Evolutionary conservation across 148 eudicot genomes (phyloP).

Genomic region (Silene uniflora): DNA sequence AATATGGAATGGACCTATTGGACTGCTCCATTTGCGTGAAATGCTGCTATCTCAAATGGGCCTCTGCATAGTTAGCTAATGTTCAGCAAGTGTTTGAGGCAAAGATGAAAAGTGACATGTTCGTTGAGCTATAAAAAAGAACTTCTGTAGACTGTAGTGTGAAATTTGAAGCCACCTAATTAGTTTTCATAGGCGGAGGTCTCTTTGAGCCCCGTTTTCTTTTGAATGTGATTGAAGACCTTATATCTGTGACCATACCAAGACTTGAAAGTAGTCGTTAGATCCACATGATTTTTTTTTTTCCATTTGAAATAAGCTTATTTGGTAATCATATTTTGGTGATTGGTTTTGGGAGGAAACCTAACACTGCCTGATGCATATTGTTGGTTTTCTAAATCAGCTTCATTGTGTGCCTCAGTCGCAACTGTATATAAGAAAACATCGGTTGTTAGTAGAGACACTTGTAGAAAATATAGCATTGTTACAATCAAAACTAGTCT

Average conservation of each 20-base stretch:
- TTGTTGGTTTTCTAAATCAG: too few relatives aligned
- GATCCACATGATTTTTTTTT: too few relatives aligned
- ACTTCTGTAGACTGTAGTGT: too few relatives aligned
- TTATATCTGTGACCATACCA: neutral
- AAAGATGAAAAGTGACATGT: neutral
- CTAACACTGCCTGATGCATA: too few relatives aligned
- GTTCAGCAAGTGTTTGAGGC: neutral
- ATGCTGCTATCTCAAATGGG: conserved; percentile 4
- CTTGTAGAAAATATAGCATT: neutral
- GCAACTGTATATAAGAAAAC: neutral
- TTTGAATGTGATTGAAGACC: neutral
- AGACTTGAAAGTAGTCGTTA: too few relatives aligned
- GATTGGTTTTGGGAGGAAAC: too few relatives aligned
- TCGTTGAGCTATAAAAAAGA: neutral
- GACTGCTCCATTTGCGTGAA: neutral
- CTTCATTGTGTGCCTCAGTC: too few relatives aligned
- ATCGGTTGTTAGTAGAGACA: neutral
- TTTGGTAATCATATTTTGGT: too few relatives aligned
- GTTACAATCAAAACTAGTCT: neutral
- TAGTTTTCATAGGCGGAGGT: neutral
- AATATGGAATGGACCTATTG: neutral
- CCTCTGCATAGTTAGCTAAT: neutral
- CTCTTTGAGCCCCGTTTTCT: neutral
- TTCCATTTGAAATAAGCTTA: too few relatives aligned
- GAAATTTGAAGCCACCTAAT: neutral